Conservation (phyloP, 1,139 yeast genomes). For the Zhuliangozyma parablackwelliae region DNA sequence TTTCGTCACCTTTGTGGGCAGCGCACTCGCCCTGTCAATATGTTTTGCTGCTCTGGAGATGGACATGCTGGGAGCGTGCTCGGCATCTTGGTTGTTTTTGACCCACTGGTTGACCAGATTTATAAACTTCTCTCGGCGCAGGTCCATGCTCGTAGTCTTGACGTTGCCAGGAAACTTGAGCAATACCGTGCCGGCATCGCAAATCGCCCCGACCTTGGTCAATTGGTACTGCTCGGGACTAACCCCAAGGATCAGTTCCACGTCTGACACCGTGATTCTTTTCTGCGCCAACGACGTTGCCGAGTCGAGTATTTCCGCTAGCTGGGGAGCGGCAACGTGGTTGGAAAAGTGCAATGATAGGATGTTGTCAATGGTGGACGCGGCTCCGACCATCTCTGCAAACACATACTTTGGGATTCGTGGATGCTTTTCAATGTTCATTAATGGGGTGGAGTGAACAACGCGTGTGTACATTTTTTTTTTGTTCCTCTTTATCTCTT, state of each 20-base stretch:
- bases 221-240: conserved; percentile 14
- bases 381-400: conserved; percentile 5
- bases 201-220: conserved; percentile 6
- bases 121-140: conserved; percentile 51
- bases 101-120: conserved; percentile 60
- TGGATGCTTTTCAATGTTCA: conserved; percentile 7
- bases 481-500: too few relatives aligned
- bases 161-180: conserved; percentile 7
- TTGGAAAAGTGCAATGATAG: conserved; percentile 22
- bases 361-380: conserved; percentile 21
- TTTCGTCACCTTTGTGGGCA: conserved; percentile 19
- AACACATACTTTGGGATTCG: conserved; percentile 9
- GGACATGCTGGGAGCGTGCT: conserved; percentile 5
- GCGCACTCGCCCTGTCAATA: conserved; percentile 6
- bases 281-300: conserved; percentile 17
- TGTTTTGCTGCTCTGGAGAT: conserved; percentile 6
- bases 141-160: conserved; percentile 4
- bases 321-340: conserved; percentile 21
- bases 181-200: conserved; percentile 2
- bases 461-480: too few relatives aligned
- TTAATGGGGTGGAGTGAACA: background rate
- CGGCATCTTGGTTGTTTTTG: conserved; percentile 26
- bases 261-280: conserved; percentile 13
- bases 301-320: conserved; percentile 15
- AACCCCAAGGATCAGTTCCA: conserved; percentile 16